Evolutionary conservation across 2,329 filamentous ascomycete genomes (phyloP), one percentile per base, ranked within the genome.

Genomic region (Ascochyta clinopodiicola): DNA sequence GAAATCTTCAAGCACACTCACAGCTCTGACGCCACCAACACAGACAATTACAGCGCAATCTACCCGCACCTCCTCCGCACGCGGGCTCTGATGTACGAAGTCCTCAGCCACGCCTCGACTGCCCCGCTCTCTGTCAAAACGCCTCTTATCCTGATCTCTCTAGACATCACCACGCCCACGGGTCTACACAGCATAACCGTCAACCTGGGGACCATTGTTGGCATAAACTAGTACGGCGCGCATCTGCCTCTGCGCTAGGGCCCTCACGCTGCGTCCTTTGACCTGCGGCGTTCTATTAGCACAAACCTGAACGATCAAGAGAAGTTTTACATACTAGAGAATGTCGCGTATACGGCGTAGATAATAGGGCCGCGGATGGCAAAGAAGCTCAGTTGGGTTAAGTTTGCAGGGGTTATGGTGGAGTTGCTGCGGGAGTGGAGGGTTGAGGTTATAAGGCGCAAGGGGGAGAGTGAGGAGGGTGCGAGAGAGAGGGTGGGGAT

Each of bases 71-170:
- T 17, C 17, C 17, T 17, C 17, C 15, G 73, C 71, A 51, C 73
- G 79, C 19, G 40, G 54, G 37, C 50, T 4, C 49, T 82, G 19
- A 81, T 84, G 79, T 49, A 66, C 46, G 64, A 67, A 40, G 60
- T 56, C 2, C 50, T 67, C 0, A 59, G 62, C 12, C 44, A 60
- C 10, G 50, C 38, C 4, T 47, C 37, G 40, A 62, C 22, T 2
- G 52, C 59, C 6, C 60, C 62, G 10, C 40, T 67, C 21, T 51
- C 65, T n/a, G 42, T 65, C 4, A 58, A 59, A 42, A 38, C 56
- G 4, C 55, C 60, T 3, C 44, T 31, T 4, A 13, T 17, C 46
- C 54, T 38, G 8, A 39, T 44, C 2, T n/a, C 53, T 12, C n/a
- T 47, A 9, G 35, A 15, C 2, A 29, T 67, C 10, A 49, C 46